A percentile compares a stretch with the other conserved stretches of the same genome.
phyloP scores from a whole-genome alignment of 768 basidiomycete species.

The Boletus pseudo-olivaceus region DNA sequence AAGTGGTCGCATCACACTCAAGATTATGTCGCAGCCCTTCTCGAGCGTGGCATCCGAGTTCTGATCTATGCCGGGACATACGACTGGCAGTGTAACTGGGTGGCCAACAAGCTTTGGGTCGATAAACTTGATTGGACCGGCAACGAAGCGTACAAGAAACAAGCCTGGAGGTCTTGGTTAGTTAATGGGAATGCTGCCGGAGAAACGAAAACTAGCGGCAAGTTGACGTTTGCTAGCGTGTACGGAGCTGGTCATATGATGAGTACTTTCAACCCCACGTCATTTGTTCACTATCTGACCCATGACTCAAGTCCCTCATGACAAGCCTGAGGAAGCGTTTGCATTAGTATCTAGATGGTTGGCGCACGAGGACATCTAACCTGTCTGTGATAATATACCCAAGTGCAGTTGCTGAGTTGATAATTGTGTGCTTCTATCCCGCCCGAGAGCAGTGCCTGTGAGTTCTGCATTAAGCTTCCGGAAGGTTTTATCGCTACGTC shows the following conservation, averaged over 20 bases:
- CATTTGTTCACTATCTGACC: conserved; percentile 15
- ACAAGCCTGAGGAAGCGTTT: conserved; percentile 62
- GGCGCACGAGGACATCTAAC: conserved; percentile 37
- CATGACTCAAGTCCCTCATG: conserved; percentile 54
- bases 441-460: background rate
- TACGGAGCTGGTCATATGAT: conserved; percentile 78
- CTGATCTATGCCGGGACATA: conserved; percentile 55
- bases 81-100: conserved; percentile 60
- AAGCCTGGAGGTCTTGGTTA: conserved; percentile 49
- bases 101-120: conserved; percentile 64
- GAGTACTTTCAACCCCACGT: conserved; percentile 16
- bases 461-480: background rate
- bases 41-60: conserved; percentile 51
- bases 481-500: background rate
- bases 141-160: conserved; percentile 40
- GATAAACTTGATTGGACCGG: conserved; percentile 59
- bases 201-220: conserved; percentile 49
- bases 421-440: background rate
- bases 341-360: conserved; percentile 68
- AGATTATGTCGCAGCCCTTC: conserved; percentile 52
- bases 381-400: background rate
- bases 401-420: background rate
- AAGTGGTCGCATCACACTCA: conserved; percentile 55
- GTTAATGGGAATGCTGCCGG: conserved; percentile 55
- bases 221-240: conserved; percentile 63